Base-by-base conservation (phyloP, 2,329 filamentous ascomycete genomes). In the Aureobasidium pullulans region DNA sequence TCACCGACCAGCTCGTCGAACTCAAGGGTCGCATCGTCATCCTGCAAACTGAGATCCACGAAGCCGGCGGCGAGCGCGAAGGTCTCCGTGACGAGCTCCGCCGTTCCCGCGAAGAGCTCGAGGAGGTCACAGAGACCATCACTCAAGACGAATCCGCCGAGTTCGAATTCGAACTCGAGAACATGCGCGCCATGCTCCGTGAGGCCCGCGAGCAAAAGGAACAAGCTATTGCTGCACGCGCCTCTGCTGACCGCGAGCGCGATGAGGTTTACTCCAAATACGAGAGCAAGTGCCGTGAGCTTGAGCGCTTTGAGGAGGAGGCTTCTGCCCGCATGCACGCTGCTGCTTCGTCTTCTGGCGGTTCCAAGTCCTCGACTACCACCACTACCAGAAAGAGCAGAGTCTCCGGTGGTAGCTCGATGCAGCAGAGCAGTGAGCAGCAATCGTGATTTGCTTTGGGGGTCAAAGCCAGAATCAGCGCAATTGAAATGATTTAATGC, bases 151-250 rank as follows among this genome's bases (percentile, higher is more conserved):
- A 63, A 36, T 61, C 57, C 43, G 63, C 61, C 23, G 67, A 69
- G 46, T 62, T 67, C 28, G 65, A 69, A 56, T 66, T 62, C 52
- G 68, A 70, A 52, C 68, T 70, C 56, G 67, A 70, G 31, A 64
- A 47, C 39, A 64, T 70, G 29, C 63, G 66, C 48, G 61, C 62
- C 28, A 60, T 67, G 59, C 63, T 70, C 36, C 61, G 62, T 23
- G 66, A 69, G 29, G 64, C 67, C 4, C 65, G 64, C n/a, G 66
- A 70, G 60, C 67, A 69, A 60, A 67, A 66, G 29, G 67, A 69
- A 40, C 60, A 64, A n/a, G 68, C 67, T 40, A 68, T 70, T 56
- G 49, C 67, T 5, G 66, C 67, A 2, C 65, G 67, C 43, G 61
- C 62, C 23, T 56, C 63, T 16, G 67, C 67, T 19, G 67, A 69